These are phyloP conservation scores for Cryphonectria parasitica DNA, from an alignment of 2,329 filamentous ascomycete genomes.

Conservation along the genomic window DNA sequence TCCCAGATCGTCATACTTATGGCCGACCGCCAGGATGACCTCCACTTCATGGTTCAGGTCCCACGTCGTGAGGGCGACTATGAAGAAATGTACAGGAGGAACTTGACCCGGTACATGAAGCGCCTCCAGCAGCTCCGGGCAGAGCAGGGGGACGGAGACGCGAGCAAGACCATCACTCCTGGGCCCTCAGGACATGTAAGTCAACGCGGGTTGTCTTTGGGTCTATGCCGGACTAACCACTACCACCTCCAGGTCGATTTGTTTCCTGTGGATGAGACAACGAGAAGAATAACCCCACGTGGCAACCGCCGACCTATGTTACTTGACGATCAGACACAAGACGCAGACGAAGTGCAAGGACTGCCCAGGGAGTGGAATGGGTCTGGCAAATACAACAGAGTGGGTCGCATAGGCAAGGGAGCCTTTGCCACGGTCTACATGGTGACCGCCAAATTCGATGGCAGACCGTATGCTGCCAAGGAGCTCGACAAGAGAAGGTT, in stretches of 20 bases:
- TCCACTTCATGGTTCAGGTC: slow-evolving; percentile 84
- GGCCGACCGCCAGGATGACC: slow-evolving; percentile 56
- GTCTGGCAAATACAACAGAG: slow-evolving; percentile 81
- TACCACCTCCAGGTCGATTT: slow-evolving; percentile 35
- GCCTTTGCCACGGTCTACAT: slow-evolving; percentile 95
- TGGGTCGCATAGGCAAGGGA: slow-evolving; percentile 83
- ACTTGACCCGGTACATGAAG: slow-evolving; percentile 69
- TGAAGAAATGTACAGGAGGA: slow-evolving; percentile 67
- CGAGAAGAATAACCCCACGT: slow-evolving; percentile 12
- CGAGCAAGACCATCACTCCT: slow-evolving; percentile 51
- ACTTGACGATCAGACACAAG: slow-evolving; percentile 38
- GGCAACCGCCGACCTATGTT: slow-evolving; percentile 13
- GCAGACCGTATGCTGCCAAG: slow-evolving; percentile 85
- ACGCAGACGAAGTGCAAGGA: slow-evolving; percentile 38
- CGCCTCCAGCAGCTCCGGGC: slow-evolving; percentile 39
- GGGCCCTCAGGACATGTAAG: slow-evolving; percentile 53
- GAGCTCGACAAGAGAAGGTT: slow-evolving; percentile 92
- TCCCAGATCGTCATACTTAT: slow-evolving; percentile 73
- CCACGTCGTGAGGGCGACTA: slow-evolving; percentile 73
- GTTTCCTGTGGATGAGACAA: slow-evolving; percentile 33
- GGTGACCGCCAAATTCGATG: slow-evolving; percentile 83
- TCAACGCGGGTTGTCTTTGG: slow-evolving; percentile 22
- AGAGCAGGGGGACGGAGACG: slow-evolving; percentile 30
- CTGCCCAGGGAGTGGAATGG: slow-evolving; percentile 76
- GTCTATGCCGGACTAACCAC: slow-evolving; percentile 9